phyloP scores from a whole-genome alignment of 2,329 filamentous ascomycete genomes.

The Cladophialophora bantiana region DNA sequence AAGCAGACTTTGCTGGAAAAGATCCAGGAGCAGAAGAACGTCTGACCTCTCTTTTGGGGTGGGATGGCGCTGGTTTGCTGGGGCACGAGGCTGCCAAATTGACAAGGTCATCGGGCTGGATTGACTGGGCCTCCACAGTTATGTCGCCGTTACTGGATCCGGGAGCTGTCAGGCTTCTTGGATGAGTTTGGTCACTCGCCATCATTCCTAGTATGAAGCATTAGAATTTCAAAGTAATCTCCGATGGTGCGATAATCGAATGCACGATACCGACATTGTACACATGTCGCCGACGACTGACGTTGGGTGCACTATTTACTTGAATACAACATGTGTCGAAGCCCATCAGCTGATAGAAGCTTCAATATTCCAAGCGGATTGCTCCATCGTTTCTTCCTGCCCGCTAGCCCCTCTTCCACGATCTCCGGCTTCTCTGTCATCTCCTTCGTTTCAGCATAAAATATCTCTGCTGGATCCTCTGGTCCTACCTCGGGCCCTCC shows the following conservation, averaged over 20 bases:
- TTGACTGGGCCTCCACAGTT: neutral
- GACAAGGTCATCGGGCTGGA: too few species aligned
- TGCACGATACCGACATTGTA: neutral
- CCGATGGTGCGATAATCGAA: neutral
- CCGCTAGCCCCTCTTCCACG: slow-evolving; percentile 27
- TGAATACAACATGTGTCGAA: slow-evolving; percentile 41
- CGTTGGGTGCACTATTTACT: slow-evolving; percentile 28
- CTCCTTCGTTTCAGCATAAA: slow-evolving; percentile 31
- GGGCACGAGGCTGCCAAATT: too few species aligned
- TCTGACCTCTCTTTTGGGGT: neutral
- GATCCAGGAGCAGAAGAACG: neutral
- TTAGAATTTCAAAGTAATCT: neutral
- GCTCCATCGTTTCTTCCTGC: slow-evolving; percentile 41
- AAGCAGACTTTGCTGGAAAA: neutral
- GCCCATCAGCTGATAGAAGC: slow-evolving; percentile 39
- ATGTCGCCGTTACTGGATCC: neutral
- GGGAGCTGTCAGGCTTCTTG: neutral
- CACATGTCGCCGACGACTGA: neutral
- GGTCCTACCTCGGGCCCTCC: slow-evolving; percentile 22
- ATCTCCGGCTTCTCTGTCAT: slow-evolving; percentile 26
- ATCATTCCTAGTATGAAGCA: neutral
- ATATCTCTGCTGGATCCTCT: slow-evolving; percentile 37
- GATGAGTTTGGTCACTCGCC: neutral
- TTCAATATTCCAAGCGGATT: slow-evolving; percentile 41
- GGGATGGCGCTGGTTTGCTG: too few species aligned